phyloP scores from a whole-genome alignment of 2,329 filamentous ascomycete genomes.

The Monosporascus sp. region DNA sequence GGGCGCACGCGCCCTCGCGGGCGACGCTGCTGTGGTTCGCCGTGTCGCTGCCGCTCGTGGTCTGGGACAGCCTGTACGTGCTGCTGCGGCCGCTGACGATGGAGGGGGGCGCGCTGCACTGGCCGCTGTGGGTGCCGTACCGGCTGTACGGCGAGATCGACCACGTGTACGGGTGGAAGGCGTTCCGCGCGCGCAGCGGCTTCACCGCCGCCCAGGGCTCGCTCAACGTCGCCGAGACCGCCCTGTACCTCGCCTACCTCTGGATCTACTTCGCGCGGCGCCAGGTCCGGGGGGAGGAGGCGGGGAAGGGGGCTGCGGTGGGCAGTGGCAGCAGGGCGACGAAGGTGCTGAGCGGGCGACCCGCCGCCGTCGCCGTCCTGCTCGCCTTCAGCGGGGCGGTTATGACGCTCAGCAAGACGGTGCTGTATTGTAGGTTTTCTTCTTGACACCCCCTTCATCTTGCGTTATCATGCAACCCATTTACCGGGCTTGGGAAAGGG shows the following conservation, averaged over 20 bases:
- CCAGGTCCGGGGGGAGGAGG: constrained; percentile 1
- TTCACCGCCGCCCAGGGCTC: constrained; percentile 72
- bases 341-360: constrained; percentile 35
- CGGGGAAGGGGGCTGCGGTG: constrained; percentile 11
- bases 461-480: no score
- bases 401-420: constrained; percentile 60
- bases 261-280: constrained; percentile 28
- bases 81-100: constrained; percentile 76
- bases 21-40: constrained; percentile 63
- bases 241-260: constrained; percentile 57
- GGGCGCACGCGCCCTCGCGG: constrained; percentile 41
- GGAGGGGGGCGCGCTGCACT: constrained; percentile 68
- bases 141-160: constrained; percentile 75
- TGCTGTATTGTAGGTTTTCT: constrained; percentile 49
- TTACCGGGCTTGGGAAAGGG: no score
- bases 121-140: constrained; percentile 72
- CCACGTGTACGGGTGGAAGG: constrained; percentile 74
- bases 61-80: constrained; percentile 79
- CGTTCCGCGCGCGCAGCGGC: constrained; percentile 61
- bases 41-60: constrained; percentile 69
- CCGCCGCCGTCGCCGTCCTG: constrained; percentile 40
- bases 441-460: background rate
- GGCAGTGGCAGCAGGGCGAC: constrained; percentile 2
- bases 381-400: constrained; percentile 49
- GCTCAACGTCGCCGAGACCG: constrained; percentile 64